A percentile compares a stretch with the other conserved stretches of the same genome.
Evolutionary conservation across 139 green algal genomes (phyloP).

Genomic region (Ulvella scutata): DNA sequence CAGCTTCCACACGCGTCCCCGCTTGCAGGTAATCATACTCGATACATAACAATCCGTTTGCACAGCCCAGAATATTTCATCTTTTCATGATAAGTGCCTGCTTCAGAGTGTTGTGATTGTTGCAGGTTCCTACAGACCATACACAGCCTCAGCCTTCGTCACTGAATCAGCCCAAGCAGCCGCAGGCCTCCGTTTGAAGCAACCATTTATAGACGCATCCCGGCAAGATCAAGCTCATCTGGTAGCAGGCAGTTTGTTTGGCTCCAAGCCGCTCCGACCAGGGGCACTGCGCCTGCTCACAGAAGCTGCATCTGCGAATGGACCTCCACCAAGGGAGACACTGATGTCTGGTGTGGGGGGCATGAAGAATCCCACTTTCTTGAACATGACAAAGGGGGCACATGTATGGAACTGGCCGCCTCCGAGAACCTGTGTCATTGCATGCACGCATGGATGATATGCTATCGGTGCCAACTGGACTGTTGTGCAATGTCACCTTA

Average conservation of each 20-base stretch:
- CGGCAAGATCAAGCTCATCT: not conserved
- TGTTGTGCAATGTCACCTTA: too few species aligned
- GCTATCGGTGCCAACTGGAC: too few species aligned
- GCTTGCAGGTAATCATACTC: not conserved
- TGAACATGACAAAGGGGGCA: not conserved
- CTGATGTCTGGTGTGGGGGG: not conserved
- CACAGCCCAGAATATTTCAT: not conserved
- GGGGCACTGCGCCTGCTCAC: not conserved
- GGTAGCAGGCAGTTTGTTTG: not conserved
- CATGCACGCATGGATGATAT: too few species aligned
- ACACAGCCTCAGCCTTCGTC: not conserved
- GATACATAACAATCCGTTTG: not conserved
- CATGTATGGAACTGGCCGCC: not conserved
- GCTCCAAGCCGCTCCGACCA: not conserved
- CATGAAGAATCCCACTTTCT: not conserved
- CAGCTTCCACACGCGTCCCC: not conserved
- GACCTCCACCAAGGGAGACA: not conserved
- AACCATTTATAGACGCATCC: not conserved
- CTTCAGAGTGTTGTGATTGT: not conserved
- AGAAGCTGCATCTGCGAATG: not conserved
- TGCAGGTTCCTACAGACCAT: not conserved
- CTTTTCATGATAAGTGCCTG: not conserved
- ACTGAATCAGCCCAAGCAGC: not conserved
- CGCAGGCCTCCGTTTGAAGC: not conserved
- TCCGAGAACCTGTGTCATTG: too few species aligned